A percentile compares a stretch with the other conserved stretches of the same genome.
phyloP scores from a whole-genome alignment of 768 basidiomycete genomes.

The Boletus rufocinnamomeus region DNA sequence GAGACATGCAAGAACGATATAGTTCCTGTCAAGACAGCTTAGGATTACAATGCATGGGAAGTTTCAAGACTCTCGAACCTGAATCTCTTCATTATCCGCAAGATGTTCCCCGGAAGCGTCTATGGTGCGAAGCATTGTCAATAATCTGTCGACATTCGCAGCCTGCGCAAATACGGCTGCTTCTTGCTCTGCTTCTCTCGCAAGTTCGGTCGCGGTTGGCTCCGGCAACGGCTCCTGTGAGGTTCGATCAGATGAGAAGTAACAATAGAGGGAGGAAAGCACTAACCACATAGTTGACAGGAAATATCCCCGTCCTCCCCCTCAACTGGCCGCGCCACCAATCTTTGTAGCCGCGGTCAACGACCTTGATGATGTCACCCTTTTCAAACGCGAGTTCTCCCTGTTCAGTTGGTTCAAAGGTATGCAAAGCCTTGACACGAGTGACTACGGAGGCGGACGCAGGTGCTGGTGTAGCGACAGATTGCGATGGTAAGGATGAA shows the following conservation, averaged over 20 bases:
- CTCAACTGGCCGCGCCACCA: conserved; percentile 96
- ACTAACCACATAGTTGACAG: conserved; percentile 92
- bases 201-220: conserved; percentile 72
- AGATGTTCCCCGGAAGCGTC: conserved; percentile 80
- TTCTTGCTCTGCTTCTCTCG: conserved; percentile 84
- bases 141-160: conserved; percentile 76
- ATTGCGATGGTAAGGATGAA: conserved; percentile 28
- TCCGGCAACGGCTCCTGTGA: conserved; percentile 82
- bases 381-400: conserved; percentile 91
- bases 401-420: conserved; percentile 83
- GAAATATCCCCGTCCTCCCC: conserved; percentile 92
- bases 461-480: conserved; percentile 18
- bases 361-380: conserved; percentile 93
- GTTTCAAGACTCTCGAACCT: conserved; percentile 46
- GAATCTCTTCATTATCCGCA: conserved; percentile 90
- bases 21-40: conserved; percentile 58
- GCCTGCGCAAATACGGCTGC: conserved; percentile 86
- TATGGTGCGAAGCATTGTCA: conserved; percentile 70
- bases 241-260: neutral
- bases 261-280: neutral
- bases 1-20: conserved; percentile 85
- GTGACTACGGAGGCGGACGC: conserved; percentile 53
- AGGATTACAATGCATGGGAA: conserved; percentile 9
- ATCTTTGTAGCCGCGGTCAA: conserved; percentile 91
- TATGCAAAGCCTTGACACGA: conserved; percentile 85